Evolutionary conservation across 2,329 filamentous ascomycete genomes (phyloP), one percentile per base, ranked within the genome.

Genomic region (Claviceps purpurea): DNA sequence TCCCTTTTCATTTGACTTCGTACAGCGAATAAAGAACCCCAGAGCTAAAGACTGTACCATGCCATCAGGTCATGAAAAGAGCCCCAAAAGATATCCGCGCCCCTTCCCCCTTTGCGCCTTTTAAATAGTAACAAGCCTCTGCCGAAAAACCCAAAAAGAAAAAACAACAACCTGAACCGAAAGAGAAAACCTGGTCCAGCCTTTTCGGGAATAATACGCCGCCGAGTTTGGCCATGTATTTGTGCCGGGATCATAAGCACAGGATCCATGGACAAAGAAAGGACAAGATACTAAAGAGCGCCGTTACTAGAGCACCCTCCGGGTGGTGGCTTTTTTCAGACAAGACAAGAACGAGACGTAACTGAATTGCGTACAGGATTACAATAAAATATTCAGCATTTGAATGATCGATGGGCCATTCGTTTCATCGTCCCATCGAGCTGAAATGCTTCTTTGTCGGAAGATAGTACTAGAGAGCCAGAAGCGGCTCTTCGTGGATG

Each of bases 281-380:
- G 46, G 4, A 18, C 18, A 26, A 22, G 20, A 47, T 30, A 40
- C 20, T 13, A 30, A 20, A 40, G 24, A 22, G 47, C 44, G 50
- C 38, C 39, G 20, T 41, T 43, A 20, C 50, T 52, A 24, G 34
- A 50, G 50, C 50, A 50, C 40, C 24, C 24, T 45, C 42, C 46
- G n/a, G 22, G 20, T 30, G 5, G 4, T 43, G 38, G 49, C 16
- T 50, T 38, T 54, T 34, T 46, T 53, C 50, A 52, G 20, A 50
- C 49, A 50, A 52, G 20, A 50, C 49, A 50, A 43, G 46, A 34
- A 16, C 42, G 50, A 22, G 56, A 51, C 47, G 41, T 24, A 34
- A 56, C 52, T 55, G 55, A 54, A 56, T 50, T 40, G 54, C 52
- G 49, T 54, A 56, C 24, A 37, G 30, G 51, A 43, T 48, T 8